A percentile compares a stretch with the other conserved stretches of the same genome.
Conservation (phyloP, 148 eudicot species). For the Polygonum maritimum region DNA sequence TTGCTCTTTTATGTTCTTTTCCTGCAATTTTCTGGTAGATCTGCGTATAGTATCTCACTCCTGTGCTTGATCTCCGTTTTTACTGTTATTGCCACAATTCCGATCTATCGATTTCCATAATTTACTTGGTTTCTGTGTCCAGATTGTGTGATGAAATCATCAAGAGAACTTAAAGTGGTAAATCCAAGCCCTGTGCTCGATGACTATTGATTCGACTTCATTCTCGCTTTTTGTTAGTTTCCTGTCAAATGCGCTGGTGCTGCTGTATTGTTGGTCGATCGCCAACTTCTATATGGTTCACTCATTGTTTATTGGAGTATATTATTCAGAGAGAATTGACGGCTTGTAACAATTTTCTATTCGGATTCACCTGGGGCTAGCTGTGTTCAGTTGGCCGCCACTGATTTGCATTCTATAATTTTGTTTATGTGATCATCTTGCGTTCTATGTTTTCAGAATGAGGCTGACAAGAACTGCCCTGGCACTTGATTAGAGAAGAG, state of each 20-base stretch:
- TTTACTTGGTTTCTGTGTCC: too few species aligned
- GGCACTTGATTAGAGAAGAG: constrained; percentile 12
- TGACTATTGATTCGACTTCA: too few species aligned
- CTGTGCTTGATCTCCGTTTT: background rate
- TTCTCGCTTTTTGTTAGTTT: too few species aligned
- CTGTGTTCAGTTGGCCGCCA: background rate
- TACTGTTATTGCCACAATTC: too few species aligned
- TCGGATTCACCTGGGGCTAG: too few species aligned
- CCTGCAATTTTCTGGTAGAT: background rate
- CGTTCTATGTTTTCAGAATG: constrained; percentile 15
- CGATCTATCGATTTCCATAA: too few species aligned
- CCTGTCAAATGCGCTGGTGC: too few species aligned
- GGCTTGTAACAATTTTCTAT: background rate
- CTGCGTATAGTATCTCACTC: too few species aligned
- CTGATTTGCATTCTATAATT: background rate
- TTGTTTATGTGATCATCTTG: background rate
- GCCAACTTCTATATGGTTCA: background rate
- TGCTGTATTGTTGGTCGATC: too few species aligned
- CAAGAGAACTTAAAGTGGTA: too few species aligned
- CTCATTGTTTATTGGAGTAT: background rate
- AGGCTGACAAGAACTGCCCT: constrained; percentile 3
- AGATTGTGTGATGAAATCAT: too few species aligned
- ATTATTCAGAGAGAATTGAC: background rate
- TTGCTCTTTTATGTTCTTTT: background rate
- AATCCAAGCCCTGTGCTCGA: too few species aligned